A percentile compares a stretch with the other conserved stretches of the same genome.
phyloP scores from a whole-genome alignment of 306 rosid genomes.

The Sphenostylis stenocarpa region DNA sequence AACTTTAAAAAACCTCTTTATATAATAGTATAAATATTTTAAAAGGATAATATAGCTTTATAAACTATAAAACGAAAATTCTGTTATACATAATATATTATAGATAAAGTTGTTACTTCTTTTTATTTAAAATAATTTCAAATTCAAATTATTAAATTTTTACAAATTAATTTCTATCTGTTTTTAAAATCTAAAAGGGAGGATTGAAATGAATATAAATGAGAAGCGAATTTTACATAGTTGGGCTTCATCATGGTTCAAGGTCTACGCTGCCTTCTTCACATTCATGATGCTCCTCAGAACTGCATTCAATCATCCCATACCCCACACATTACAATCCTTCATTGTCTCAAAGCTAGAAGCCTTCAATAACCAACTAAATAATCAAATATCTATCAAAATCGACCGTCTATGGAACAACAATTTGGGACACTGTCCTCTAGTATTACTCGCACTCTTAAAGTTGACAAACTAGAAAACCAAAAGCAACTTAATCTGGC shows the following conservation, averaged over 20 bases:
- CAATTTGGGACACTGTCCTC: not conserved
- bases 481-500: not conserved
- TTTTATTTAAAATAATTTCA: too few relatives aligned
- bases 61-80: too few relatives aligned
- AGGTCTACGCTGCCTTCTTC: constrained; percentile 31
- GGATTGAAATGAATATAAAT: too few relatives aligned
- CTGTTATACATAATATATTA: too few relatives aligned
- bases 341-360: constrained; percentile 11
- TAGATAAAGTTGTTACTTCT: too few relatives aligned
- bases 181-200: too few relatives aligned
- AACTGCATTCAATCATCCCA: constrained; percentile 24
- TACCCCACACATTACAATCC: not conserved
- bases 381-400: not conserved
- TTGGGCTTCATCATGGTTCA: constrained; percentile 43
- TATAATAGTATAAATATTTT: too few relatives aligned
- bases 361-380: not conserved
- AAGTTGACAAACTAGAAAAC: constrained; percentile 10
- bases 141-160: too few relatives aligned
- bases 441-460: not conserved
- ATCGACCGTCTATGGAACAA: not conserved
- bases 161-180: too few relatives aligned
- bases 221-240: too few relatives aligned
- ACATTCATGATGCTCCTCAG: constrained; percentile 34
- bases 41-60: too few relatives aligned
- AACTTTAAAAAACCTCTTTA: too few relatives aligned